Conservation (phyloP, 208 protist genomes). For the Strigomonas culicis region DNA sequence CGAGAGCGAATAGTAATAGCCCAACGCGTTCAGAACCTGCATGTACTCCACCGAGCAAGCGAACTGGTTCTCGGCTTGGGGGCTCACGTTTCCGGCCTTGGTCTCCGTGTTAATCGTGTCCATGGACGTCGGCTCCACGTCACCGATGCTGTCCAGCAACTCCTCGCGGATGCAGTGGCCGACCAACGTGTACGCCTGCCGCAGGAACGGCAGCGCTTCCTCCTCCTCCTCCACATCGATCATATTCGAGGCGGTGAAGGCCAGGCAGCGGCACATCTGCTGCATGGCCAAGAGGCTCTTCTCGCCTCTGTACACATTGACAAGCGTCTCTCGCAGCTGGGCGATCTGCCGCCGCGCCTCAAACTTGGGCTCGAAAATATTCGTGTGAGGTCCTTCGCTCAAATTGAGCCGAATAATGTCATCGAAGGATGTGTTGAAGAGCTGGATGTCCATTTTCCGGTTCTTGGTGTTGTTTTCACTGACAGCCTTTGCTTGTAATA, state of each 20-base stretch:
- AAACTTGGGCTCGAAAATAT: conserved; percentile 78
- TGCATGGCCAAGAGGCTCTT: conserved; percentile 28
- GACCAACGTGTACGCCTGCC: conserved; percentile 45
- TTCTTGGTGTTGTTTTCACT: neutral
- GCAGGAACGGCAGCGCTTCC: conserved; percentile 45
- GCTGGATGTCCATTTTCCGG: conserved; percentile 36
- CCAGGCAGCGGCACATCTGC: conserved; percentile 65
- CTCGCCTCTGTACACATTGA: conserved; percentile 45
- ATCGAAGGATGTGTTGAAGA: conserved; percentile 44
- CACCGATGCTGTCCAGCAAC: conserved; percentile 10
- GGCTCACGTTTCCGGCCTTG: conserved; percentile 6
- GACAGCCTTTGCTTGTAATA: too few relatives aligned
- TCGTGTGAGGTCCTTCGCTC: conserved; percentile 63
- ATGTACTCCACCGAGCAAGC: conserved; percentile 52
- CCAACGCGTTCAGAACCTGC: conserved; percentile 68
- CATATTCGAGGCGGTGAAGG: conserved; percentile 67
- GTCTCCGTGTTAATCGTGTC: conserved; percentile 33
- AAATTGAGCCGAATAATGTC: conserved; percentile 47
- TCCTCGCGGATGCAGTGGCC: conserved; percentile 27
- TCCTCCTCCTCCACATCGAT: conserved; percentile 76
- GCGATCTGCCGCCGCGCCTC: conserved; percentile 57
- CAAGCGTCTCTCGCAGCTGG: conserved; percentile 52
- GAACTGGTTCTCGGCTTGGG: conserved; percentile 22
- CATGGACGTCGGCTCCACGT: conserved; percentile 25
- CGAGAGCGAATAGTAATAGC: conserved; percentile 58